A percentile compares a stretch with the other conserved stretches of the same genome.
Evolutionary conservation across 345 rosid genomes (phyloP).

Genomic region (Gossypium arboreum): DNA sequence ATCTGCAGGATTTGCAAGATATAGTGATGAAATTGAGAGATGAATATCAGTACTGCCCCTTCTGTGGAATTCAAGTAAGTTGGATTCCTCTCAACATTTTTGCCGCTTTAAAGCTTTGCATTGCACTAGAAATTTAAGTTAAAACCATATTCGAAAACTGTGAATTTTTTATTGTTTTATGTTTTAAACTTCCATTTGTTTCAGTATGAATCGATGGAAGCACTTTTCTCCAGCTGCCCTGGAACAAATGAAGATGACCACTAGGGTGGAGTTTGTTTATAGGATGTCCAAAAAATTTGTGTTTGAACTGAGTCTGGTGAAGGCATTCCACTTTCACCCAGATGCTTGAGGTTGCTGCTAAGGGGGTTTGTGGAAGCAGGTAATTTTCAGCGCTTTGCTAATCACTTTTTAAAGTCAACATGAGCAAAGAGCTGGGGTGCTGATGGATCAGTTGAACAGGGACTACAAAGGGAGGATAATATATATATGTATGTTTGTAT

Average conservation of each 20-base stretch:
- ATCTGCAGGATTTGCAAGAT: constrained; percentile 66
- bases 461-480: not conserved
- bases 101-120: not conserved
- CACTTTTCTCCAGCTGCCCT: constrained; percentile 71
- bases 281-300: not conserved
- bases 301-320: not conserved
- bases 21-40: constrained; percentile 69
- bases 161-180: not conserved
- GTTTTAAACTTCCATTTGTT: constrained; percentile 12
- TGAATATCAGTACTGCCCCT: constrained; percentile 69
- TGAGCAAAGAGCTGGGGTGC: not conserved
- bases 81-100: not conserved
- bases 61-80: constrained; percentile 77
- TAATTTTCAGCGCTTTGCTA: not conserved
- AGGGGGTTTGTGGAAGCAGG: not conserved
- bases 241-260: constrained; percentile 82
- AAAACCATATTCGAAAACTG: not conserved
- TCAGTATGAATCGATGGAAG: constrained; percentile 85
- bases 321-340: not conserved
- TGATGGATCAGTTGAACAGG: not conserved
- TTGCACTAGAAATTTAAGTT: not conserved
- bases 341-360: not conserved
- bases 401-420: not conserved
- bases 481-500: not conserved
- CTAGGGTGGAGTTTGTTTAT: constrained; percentile 13